phyloP scores from a whole-genome alignment of 495 filamentous ascomycete species.

The Podospora bellae-mahoneyi region DNA sequence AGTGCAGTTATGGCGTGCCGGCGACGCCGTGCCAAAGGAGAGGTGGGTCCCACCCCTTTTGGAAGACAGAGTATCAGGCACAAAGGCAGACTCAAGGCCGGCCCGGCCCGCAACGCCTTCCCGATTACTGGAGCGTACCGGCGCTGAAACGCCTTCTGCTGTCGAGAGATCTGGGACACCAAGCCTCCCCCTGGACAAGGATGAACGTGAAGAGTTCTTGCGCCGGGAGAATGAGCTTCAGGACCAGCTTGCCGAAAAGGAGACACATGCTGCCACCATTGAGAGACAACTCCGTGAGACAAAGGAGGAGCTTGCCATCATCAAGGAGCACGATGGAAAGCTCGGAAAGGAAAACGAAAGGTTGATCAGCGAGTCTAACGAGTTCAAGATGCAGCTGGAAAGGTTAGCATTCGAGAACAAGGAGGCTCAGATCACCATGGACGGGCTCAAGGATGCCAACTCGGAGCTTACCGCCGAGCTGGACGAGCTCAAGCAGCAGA shows the following conservation, averaged over 20 bases:
- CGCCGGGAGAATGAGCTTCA: conserved; percentile 94
- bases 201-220: conserved; percentile 94
- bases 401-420: conserved; percentile 93
- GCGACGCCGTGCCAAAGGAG: conserved; percentile 85
- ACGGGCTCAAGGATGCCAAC: conserved; percentile 93
- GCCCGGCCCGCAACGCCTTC: conserved; percentile 79
- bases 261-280: conserved; percentile 70
- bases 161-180: conserved; percentile 81
- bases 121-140: conserved; percentile 63
- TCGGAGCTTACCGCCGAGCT: conserved; percentile 84
- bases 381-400: conserved; percentile 92
- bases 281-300: conserved; percentile 76
- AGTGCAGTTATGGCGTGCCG: conserved; percentile 78
- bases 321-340: conserved; percentile 79
- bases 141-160: conserved; percentile 64
- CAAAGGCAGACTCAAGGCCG: conserved; percentile 58
- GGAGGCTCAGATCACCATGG: conserved; percentile 95
- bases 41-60: conserved; percentile 55
- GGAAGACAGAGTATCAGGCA: conserved; percentile 56
- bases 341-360: conserved; percentile 84
- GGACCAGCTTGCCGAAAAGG: conserved; percentile 91
- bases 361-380: conserved; percentile 77
- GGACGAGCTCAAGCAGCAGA: conserved; percentile 94
- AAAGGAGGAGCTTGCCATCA: conserved; percentile 72
- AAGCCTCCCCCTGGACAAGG: conserved; percentile 84